Conservation (phyloP, 208 protist genomes). For the Trypanosoma brucei region DNA sequence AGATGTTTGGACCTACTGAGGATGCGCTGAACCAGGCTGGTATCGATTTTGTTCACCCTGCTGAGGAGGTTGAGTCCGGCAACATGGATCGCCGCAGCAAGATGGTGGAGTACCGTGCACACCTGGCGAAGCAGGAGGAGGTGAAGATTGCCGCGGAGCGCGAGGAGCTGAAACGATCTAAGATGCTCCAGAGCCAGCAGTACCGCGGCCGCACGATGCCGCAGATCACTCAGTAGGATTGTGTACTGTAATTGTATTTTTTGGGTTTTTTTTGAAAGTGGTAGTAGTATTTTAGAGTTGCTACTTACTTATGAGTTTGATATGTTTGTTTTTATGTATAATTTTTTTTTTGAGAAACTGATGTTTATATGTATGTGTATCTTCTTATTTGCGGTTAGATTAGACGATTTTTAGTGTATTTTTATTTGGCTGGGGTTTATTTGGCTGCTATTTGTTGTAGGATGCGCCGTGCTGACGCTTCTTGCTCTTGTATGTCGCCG, state of each 20-base stretch:
- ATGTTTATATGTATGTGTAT: too few species aligned
- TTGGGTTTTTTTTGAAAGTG: not conserved
- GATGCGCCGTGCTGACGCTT: too few species aligned
- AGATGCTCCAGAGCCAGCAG: constrained; percentile 70
- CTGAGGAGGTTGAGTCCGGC: constrained; percentile 43
- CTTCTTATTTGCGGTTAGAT: too few species aligned
- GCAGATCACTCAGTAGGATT: constrained; percentile 56
- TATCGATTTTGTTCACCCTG: constrained; percentile 59
- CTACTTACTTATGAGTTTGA: not conserved
- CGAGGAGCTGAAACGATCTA: constrained; percentile 47
- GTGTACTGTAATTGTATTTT: constrained; percentile 1
- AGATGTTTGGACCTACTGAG: constrained; percentile 66
- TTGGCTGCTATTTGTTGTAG: too few species aligned
- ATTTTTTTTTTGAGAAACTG: too few species aligned
- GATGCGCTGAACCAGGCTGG: constrained; percentile 62
- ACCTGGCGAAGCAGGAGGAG: constrained; percentile 51
- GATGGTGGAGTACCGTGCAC: constrained; percentile 48
- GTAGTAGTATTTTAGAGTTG: not conserved
- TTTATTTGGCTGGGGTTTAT: too few species aligned
- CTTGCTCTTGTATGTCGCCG: too few species aligned
- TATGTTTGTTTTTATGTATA: too few species aligned
- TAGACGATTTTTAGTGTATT: too few species aligned
- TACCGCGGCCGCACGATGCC: constrained; percentile 69
- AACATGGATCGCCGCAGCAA: constrained; percentile 37
- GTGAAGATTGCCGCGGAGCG: constrained; percentile 50